These are phyloP conservation scores for Teratosphaeria destructans DNA, from an alignment of 2,329 filamentous ascomycete genomes.

Conservation along the genomic window DNA sequence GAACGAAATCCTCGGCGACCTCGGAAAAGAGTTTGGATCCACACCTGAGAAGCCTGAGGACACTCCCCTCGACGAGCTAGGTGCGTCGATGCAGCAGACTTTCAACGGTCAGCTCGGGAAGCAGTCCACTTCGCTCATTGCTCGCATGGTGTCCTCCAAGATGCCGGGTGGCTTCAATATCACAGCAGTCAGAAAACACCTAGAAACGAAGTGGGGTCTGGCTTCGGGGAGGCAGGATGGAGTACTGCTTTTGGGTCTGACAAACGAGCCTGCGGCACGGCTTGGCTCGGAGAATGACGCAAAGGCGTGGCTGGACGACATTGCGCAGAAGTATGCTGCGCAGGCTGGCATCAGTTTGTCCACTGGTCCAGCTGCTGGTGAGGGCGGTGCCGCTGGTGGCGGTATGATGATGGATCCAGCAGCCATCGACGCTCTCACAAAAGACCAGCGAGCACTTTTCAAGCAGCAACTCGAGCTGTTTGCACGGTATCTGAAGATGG, in stretches of 20 bases:
- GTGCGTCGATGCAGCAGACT: constrained; percentile 92
- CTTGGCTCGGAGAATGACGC: constrained; percentile 82
- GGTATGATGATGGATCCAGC: constrained; percentile 99
- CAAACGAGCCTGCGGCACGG: constrained; percentile 82
- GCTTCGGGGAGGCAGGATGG: constrained; percentile 81
- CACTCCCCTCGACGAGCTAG: constrained; percentile 87
- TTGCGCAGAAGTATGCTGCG: constrained; percentile 79
- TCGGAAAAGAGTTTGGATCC: constrained; percentile 96
- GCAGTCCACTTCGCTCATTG: constrained; percentile 85
- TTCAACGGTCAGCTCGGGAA: constrained; percentile 98
- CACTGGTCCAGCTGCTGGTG: constrained; percentile 58
- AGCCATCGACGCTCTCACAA: constrained; percentile 90
- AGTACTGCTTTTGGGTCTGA: constrained; percentile 76
- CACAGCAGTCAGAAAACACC: constrained; percentile 85
- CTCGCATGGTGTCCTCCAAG: constrained; percentile 92
- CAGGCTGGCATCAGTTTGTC: constrained; percentile 76
- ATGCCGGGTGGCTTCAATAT: constrained; percentile 99
- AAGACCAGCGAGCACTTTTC: constrained; percentile 90
- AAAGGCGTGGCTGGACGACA: constrained; percentile 82
- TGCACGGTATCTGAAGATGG: constrained; percentile 92
- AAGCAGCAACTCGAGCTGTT: constrained; percentile 96
- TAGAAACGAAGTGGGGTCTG: constrained; percentile 89
- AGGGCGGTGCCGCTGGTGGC: constrained; percentile 58
- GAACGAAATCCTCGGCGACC: constrained; percentile 94
- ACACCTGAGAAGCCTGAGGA: constrained; percentile 98